Evolutionary conservation across 2,329 filamentous ascomycete species (phyloP), one percentile per base, ranked within the genome.

Genomic region (Penicillium occitanis): DNA sequence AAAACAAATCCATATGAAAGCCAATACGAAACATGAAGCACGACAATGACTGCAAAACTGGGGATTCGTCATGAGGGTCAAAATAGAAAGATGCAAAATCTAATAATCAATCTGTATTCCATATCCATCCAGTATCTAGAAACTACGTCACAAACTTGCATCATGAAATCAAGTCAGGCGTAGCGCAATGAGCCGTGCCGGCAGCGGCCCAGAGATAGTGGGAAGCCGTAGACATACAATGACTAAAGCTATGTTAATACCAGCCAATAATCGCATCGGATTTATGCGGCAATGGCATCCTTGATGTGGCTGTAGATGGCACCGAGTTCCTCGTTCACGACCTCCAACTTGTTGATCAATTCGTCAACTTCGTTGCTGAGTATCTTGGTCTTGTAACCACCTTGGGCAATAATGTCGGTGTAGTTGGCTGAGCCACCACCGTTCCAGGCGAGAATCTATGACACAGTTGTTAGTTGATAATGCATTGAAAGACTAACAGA

Each of bases 391-490:
- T 86, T 85, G 84, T 93, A 94, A 74, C 87, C 84, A 75, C 92
- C 91, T 73, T 88, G 84, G 73, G 88, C 82, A 70, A 96, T 81
- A 75, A 97, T 97, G 73, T 91, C 84, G 68, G 87, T 86, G 88
- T 91, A 97, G 90, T 99, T 97, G 83, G 86, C 89, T 77, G 88
- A 91, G 76, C 95, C 95, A 83, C 93, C 96, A 78, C 96, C 95
- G 87, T 99, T 99, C 94, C 93, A 99, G 80, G 94, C 94, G 69
- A 99, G 92, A 77, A 97, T 85, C 83, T 85, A 70, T 5, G 67
- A 66, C 33, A 0, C 25, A 17, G 8, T 51, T 70, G 70, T 77
- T 74, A 78, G 73, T 64, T 64, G 50, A 46, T 19, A 65, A 44
- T 5, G 19, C 13, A 25, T 61, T 42, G 7, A 55, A 2, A 30